phyloP scores from a whole-genome alignment of 2,329 filamentous ascomycete genomes.

The Phyllosticta citrichinensis region DNA sequence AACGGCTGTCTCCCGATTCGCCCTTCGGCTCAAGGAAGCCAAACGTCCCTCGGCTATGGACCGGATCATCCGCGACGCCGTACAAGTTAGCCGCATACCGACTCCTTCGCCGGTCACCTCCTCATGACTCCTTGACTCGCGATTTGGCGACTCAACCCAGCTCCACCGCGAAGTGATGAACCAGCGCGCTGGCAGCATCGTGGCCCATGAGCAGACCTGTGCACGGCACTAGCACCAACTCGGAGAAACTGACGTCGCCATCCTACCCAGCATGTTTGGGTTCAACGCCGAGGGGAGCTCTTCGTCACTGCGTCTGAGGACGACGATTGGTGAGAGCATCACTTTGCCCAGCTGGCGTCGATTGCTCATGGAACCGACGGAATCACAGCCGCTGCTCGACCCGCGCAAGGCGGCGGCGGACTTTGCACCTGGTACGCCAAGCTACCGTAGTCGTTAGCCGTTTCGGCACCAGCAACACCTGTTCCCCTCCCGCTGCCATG shows the following conservation, averaged over 20 bases:
- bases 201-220: neutral
- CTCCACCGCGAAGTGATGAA: neutral
- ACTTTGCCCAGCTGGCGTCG: constrained; percentile 1
- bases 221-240: neutral
- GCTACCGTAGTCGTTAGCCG: neutral
- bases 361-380: constrained; percentile 1
- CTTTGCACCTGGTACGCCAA: neutral
- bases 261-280: neutral
- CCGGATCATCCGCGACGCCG: neutral
- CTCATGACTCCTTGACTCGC: neutral
- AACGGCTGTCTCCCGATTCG: neutral
- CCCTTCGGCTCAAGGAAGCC: neutral
- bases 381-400: constrained; percentile 1
- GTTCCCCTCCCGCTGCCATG: neutral
- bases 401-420: neutral
- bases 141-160: neutral
- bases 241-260: neutral
- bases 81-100: neutral
- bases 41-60: neutral
- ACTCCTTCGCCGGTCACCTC: neutral
- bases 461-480: neutral
- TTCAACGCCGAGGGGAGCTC: neutral
- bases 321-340: neutral
- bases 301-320: constrained; percentile 1
- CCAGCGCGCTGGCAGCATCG: neutral